Base-by-base conservation (phyloP, 108 stramenopile species). In the Cafeteria roenbergensis region DNA sequence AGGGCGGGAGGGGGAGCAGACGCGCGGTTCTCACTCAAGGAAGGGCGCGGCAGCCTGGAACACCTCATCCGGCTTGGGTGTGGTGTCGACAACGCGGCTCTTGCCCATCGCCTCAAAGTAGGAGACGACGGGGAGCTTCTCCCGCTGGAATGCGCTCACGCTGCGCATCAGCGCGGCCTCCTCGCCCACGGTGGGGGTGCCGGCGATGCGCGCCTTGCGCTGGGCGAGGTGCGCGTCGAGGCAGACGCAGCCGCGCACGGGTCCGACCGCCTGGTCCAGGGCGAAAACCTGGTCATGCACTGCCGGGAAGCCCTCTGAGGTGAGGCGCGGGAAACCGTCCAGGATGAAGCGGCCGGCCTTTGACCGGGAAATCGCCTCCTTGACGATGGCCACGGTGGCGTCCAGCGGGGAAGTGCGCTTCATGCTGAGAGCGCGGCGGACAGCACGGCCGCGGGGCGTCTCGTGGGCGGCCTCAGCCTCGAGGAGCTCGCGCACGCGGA, bases 201-300 rank as follows among this genome's bases (percentile, higher is more conserved):
- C 56, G 3, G 36, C 20, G 2, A 61, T 21, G 37, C 59, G 59
- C 59, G 2, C 21, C n/a, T 12, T 28, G 24, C 59, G 17, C n/a
- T 12, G 21, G 20, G 32, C 58, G 14, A 3, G n/a, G 20, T 31
- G 14, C 6, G 27, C n/a, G 22, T 69, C 61, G 34, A 51, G 63
- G 68, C 28, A 34, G 0, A 69, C 36, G 51, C 54, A 55, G 21
- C 35, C 36, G 29, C 38, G 32, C 12, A 69, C 25, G 3, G 53
- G 51, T 6, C 68, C 68, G 0, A 69, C 68, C 0, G 21, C 26
- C 51, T 61, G 25, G 34, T 69, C 68, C 35, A 69, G 63, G n/a
- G 68, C 68, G 28, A 69, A 69, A 25, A 69, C 65, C 68, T 63
- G 60, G 68, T 69, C 68, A 37, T 63, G 60, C 35, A 34, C 68